Conservation (phyloP, 192 early-diverging fungal genomes). For the Umbelopsis isabellina region DNA sequence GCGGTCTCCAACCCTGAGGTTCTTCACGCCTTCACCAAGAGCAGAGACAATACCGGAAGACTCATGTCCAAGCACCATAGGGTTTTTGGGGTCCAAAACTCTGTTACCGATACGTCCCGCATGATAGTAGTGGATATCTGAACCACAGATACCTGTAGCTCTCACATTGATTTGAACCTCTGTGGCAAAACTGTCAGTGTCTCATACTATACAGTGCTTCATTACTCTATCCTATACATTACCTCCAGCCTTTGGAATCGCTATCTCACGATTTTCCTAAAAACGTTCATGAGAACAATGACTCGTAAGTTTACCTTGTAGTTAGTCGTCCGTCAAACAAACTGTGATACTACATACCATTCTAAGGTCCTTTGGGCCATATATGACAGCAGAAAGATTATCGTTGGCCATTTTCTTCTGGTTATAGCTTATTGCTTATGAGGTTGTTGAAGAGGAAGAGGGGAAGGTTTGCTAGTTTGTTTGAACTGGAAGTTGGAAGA, state of each 20-base stretch:
- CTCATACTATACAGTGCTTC: neutral
- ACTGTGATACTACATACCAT: neutral
- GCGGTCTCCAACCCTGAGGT: conserved; percentile 34
- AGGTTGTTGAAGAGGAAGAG: neutral
- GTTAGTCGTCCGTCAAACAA: neutral
- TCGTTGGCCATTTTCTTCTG: neutral
- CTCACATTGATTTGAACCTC: conserved; percentile 34
- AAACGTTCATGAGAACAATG: neutral
- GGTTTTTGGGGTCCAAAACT: conserved; percentile 16
- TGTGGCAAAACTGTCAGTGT: neutral
- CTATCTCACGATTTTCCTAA: neutral
- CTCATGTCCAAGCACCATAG: conserved; percentile 41
- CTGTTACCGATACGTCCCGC: conserved; percentile 25
- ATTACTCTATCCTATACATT: neutral
- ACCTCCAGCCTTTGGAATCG: neutral
- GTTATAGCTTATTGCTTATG: neutral
- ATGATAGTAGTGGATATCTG: conserved; percentile 35
- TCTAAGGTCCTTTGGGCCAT: conserved; percentile 18
- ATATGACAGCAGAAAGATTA: conserved; percentile 25
- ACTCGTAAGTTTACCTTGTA: neutral
- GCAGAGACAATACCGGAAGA: conserved; percentile 31
- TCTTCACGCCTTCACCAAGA: conserved; percentile 30
- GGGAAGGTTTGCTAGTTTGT: neutral
- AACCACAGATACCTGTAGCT: conserved; percentile 37
- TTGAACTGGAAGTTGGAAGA: neutral